A percentile compares a stretch with the other conserved stretches of the same genome.
Conservation (phyloP, 2,329 filamentous ascomycete species). For the Colletotrichum orchidophilum region DNA sequence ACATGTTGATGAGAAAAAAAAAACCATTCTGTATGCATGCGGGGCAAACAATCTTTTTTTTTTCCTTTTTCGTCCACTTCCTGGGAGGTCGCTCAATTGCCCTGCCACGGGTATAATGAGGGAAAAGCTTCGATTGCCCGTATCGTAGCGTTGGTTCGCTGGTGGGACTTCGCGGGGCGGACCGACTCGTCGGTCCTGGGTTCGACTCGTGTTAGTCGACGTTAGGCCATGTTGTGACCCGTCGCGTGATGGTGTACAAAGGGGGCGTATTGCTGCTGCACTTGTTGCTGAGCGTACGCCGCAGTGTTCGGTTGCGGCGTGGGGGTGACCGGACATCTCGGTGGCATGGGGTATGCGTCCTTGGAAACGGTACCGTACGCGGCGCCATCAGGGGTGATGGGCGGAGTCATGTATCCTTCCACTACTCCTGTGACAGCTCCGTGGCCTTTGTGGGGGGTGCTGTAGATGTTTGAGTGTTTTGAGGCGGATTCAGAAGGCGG, state of each 20-base stretch:
- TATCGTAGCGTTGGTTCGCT: constrained; percentile 29
- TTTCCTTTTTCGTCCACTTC: constrained; percentile 30
- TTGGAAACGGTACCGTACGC: constrained; percentile 60
- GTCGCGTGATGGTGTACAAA: constrained; percentile 52
- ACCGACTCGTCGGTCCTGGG: not conserved
- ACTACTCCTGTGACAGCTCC: constrained; percentile 69
- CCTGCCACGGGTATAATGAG: constrained; percentile 24
- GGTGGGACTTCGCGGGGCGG: constrained; percentile 13
- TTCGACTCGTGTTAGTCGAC: constrained; percentile 6
- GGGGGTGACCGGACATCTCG: constrained; percentile 70
- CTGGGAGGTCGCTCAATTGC: constrained; percentile 17
- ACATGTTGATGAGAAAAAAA: constrained; percentile 47
- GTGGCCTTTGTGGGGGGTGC: constrained; percentile 81
- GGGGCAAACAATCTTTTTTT: constrained; percentile 34
- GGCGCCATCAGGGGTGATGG: constrained; percentile 81
- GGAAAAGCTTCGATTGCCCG: constrained; percentile 19
- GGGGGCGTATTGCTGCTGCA: constrained; percentile 55
- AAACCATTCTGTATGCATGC: constrained; percentile 46
- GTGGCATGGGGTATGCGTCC: constrained; percentile 58
- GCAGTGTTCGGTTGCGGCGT: constrained; percentile 60
- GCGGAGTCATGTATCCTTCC: constrained; percentile 84
- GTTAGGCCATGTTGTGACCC: constrained; percentile 40
- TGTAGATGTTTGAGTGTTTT: constrained; percentile 71
- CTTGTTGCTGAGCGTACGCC: constrained; percentile 47
- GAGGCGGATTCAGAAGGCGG: constrained; percentile 63